phyloP scores from a whole-genome alignment of 192 early-diverging fungal species.

The Backusella luteola region DNA sequence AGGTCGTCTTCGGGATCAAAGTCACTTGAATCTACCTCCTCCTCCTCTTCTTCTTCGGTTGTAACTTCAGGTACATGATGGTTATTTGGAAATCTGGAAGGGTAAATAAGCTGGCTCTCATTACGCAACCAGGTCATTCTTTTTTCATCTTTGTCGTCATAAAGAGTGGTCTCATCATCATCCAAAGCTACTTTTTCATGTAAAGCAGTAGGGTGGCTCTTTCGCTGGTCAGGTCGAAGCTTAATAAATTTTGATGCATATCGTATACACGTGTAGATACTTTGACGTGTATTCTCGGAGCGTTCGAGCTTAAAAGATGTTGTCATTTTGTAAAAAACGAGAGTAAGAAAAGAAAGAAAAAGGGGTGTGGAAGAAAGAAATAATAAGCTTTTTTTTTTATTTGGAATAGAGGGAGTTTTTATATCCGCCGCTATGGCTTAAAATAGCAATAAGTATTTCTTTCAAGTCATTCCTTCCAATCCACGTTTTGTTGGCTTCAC shows the following conservation, averaged over 20 bases:
- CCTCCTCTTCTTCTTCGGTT: neutral
- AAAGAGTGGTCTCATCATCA: neutral
- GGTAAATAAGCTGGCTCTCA: neutral
- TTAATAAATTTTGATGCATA: neutral
- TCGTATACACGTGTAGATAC: neutral
- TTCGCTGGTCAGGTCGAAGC: neutral
- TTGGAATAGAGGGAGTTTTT: neutral
- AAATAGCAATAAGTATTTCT: conserved; percentile 2
- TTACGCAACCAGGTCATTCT: neutral
- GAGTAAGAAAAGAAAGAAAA: neutral
- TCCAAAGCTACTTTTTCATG: neutral
- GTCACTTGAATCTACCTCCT: neutral
- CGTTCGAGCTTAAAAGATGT: neutral
- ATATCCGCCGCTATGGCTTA: neutral
- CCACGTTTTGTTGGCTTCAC: neutral
- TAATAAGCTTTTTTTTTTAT: neutral
- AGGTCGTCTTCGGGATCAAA: neutral
- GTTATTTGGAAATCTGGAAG: neutral
- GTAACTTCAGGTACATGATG: neutral
- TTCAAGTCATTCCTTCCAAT: neutral
- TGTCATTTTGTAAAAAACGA: neutral
- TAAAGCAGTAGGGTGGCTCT: neutral
- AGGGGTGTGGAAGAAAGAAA: neutral
- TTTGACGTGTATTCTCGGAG: neutral
- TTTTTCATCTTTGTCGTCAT: neutral